These are phyloP conservation scores for Diaporthe amygdali DNA, from an alignment of 2,329 filamentous ascomycete species.

Conservation along the genomic window DNA sequence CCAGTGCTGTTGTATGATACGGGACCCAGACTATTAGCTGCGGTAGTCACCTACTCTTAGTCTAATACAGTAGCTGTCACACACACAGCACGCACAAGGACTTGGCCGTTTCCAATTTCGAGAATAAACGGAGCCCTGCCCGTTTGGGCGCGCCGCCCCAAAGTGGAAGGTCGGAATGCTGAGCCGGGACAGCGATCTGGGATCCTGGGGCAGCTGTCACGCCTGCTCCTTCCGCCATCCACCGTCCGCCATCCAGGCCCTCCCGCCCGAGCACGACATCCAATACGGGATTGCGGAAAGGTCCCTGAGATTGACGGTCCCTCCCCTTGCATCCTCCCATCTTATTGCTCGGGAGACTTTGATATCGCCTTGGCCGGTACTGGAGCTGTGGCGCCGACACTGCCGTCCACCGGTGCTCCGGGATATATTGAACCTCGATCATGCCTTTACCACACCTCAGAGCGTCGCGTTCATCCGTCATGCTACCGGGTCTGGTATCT, in stretches of 20 bases:
- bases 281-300: slow-evolving; percentile 14
- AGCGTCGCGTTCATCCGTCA: neutral
- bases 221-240: neutral
- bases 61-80: slow-evolving; percentile 4
- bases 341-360: neutral
- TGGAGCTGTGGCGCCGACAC: neutral
- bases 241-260: slow-evolving; percentile 5
- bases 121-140: neutral
- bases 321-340: slow-evolving; percentile 1
- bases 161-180: slow-evolving; percentile 7
- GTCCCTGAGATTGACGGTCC: neutral
- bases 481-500: neutral
- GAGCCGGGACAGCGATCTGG: neutral
- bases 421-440: neutral
- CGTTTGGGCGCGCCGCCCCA: neutral
- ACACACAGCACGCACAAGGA: neutral
- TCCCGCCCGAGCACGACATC: slow-evolving; percentile 12
- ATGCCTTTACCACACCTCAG: neutral
- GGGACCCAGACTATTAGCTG: too few species aligned
- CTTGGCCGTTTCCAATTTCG: slow-evolving; percentile 2
- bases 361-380: slow-evolving; percentile 1
- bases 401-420: neutral
- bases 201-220: neutral
- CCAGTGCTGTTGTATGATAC: too few species aligned
- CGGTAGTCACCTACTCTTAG: too few species aligned